Conservation (phyloP, 331 rosid genomes). For the Acacia pycnantha region DNA sequence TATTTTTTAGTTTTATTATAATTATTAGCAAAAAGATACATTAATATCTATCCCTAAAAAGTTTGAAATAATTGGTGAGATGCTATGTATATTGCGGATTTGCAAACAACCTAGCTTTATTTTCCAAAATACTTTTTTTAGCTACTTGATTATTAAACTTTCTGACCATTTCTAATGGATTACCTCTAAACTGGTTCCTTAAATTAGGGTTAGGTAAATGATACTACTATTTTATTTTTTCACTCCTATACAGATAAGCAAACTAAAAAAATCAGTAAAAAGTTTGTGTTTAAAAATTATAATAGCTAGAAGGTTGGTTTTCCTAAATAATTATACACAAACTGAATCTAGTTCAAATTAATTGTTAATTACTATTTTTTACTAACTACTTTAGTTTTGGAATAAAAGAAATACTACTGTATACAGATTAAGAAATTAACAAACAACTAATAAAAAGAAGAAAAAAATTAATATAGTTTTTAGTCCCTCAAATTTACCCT, state of each 20-base stretch:
- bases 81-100: neutral
- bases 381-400: neutral
- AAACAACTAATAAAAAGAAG: neutral
- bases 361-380: too few relatives aligned
- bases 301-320: too few relatives aligned
- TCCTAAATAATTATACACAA: too few relatives aligned
- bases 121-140: neutral
- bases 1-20: neutral
- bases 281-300: too few relatives aligned
- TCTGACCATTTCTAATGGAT: neutral
- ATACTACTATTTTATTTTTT: neutral
- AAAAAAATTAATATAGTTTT: neutral
- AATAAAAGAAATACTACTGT: neutral
- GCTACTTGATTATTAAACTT: neutral
- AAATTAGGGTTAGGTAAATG: neutral
- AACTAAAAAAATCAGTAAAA: neutral
- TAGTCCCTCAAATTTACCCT: rapidly evolving
- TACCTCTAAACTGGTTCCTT: neutral
- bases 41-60: neutral
- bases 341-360: neutral
- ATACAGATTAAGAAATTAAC: neutral
- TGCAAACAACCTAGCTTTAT: neutral
- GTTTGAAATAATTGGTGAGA: neutral
- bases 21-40: neutral
- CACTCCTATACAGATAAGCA: neutral